These are phyloP conservation scores for Leucocoprinus sp. DNA, from an alignment of 768 basidiomycete genomes.

Conservation along the genomic window DNA sequence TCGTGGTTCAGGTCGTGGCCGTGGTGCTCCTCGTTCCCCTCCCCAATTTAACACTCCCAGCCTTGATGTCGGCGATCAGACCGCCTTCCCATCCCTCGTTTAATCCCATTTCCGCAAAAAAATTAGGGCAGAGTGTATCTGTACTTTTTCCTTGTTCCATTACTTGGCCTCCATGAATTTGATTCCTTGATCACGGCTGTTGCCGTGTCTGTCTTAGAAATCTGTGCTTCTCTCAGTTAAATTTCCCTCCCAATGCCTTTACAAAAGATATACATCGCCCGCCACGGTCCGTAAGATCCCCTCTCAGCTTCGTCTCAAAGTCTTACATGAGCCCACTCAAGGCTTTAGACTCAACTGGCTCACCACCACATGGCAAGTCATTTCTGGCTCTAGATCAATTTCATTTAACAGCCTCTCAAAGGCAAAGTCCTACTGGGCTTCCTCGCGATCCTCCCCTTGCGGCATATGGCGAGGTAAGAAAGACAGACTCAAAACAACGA, in stretches of 20 bases:
- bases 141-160: neutral
- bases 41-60: slow-evolving; percentile 33
- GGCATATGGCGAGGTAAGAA: slow-evolving; percentile 54
- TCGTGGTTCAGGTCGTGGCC: slow-evolving; percentile 30
- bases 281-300: slow-evolving; percentile 42
- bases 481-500: neutral
- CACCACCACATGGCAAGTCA: slow-evolving; percentile 49
- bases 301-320: neutral
- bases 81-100: slow-evolving; percentile 85
- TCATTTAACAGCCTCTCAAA: slow-evolving; percentile 19
- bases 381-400: slow-evolving; percentile 1
- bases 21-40: slow-evolving; percentile 37
- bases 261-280: slow-evolving; percentile 58
- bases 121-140: neutral
- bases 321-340: slow-evolving; percentile 19
- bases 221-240: no score
- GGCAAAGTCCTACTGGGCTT: slow-evolving; percentile 59
- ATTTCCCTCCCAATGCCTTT: no score
- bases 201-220: no score
- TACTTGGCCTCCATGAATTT: neutral
- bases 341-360: slow-evolving; percentile 76
- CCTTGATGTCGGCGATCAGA: slow-evolving; percentile 75
- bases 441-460: slow-evolving; percentile 69
- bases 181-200: neutral
- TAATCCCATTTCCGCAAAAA: no score